A percentile compares a stretch with the other conserved stretches of the same genome.
Conservation (phyloP, 176 grass and related monocot species). For the Zizania latifolia region DNA sequence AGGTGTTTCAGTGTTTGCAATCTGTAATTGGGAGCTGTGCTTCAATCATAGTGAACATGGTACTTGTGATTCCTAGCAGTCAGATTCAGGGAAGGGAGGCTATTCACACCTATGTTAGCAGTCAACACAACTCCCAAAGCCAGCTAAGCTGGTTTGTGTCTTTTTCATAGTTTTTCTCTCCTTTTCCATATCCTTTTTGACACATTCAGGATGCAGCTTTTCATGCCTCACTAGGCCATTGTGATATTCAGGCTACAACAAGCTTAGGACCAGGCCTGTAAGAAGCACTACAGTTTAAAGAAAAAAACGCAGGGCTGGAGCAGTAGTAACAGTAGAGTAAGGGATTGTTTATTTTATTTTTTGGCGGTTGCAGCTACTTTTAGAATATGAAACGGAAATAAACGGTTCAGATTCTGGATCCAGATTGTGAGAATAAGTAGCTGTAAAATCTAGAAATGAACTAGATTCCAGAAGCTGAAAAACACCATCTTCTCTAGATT, state of each 20-base stretch:
- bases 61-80: slow-evolving; percentile 15
- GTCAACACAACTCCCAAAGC: slow-evolving; percentile 8
- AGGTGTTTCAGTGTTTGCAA: background rate
- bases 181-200: background rate
- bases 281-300: background rate
- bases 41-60: slow-evolving; percentile 57
- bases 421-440: too few relatives aligned
- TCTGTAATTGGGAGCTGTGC: slow-evolving; percentile 30
- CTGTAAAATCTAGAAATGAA: too few relatives aligned
- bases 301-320: background rate
- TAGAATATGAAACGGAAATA: too few relatives aligned
- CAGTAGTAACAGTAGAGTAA: background rate
- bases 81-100: slow-evolving; percentile 11
- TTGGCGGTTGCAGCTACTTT: too few relatives aligned
- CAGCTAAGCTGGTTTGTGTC: background rate
- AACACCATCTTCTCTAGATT: too few relatives aligned
- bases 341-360: too few relatives aligned
- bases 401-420: too few relatives aligned
- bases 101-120: slow-evolving; percentile 37
- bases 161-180: background rate
- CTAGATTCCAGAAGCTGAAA: too few relatives aligned
- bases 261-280: background rate
- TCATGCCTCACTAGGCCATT: background rate
- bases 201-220: background rate
- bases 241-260: background rate